phyloP scores from a whole-genome alignment of 2,329 filamentous ascomycete genomes.

The Microsporum audouinii region DNA sequence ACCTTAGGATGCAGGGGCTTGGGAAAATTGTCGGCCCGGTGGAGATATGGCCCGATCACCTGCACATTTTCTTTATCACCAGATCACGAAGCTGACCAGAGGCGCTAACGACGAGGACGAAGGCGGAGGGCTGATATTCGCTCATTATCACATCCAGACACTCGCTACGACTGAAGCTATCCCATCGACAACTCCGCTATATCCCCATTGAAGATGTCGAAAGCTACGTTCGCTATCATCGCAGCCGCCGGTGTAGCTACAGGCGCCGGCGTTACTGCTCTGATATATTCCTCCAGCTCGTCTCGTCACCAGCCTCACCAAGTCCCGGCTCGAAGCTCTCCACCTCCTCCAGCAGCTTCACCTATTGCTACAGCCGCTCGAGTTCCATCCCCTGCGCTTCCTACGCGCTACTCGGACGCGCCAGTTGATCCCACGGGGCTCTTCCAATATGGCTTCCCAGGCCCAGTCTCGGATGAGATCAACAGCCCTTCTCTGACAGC shows the following conservation, averaged over 20 bases:
- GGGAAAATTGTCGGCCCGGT: not conserved
- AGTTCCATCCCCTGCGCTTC: constrained; percentile 23
- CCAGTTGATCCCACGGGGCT: constrained; percentile 64
- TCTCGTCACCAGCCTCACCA: constrained; percentile 35
- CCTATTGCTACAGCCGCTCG: constrained; percentile 20
- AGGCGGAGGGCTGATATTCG: not conserved
- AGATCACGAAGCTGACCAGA: not conserved
- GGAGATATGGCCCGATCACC: not conserved
- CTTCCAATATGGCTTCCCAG: constrained; percentile 83
- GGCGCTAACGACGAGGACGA: not conserved
- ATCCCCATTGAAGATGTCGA: constrained; percentile 53
- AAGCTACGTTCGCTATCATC: constrained; percentile 62
- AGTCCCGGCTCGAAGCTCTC: constrained; percentile 24
- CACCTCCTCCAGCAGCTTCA: constrained; percentile 15
- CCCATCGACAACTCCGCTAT: not conserved
- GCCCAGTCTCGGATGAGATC: constrained; percentile 74
- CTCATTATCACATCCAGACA: not conserved
- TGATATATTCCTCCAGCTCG: constrained; percentile 53
- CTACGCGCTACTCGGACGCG: constrained; percentile 23
- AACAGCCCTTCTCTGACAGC: constrained; percentile 67
- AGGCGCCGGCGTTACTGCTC: constrained; percentile 59
- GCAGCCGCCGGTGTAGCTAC: constrained; percentile 65
- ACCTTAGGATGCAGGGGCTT: too few relatives aligned
- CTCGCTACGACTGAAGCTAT: not conserved
- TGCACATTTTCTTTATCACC: not conserved